These are phyloP conservation scores for Crithidia brevicula DNA, from an alignment of 208 protist genomes.

Conservation along the genomic window DNA sequence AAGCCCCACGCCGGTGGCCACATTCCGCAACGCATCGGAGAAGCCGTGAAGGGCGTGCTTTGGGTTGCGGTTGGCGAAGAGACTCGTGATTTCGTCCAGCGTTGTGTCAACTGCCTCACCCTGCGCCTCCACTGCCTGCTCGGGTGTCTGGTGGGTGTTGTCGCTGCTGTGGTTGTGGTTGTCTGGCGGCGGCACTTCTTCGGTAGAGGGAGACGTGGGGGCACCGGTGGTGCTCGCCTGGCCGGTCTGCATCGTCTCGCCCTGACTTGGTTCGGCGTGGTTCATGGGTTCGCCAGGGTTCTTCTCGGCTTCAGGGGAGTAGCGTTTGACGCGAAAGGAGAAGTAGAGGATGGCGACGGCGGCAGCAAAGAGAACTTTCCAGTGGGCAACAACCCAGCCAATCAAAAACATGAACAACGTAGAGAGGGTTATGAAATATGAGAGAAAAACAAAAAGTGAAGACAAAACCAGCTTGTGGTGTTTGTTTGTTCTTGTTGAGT, in stretches of 20 bases:
- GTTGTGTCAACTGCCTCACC: not conserved
- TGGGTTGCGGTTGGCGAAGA: conserved; percentile 44
- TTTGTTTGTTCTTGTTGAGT: no score
- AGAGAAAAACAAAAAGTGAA: conserved; percentile 7
- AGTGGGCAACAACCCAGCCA: conserved; percentile 6
- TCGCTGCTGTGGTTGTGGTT: not conserved
- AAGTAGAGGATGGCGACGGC: conserved; percentile 13
- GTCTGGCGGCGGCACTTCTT: no score
- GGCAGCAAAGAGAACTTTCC: conserved; percentile 2
- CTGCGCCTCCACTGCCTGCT: not conserved
- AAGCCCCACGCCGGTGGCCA: conserved; percentile 39
- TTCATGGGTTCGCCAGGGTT: not conserved
- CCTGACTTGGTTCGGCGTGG: no score
- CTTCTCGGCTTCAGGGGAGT: not conserved
- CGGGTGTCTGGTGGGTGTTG: not conserved
- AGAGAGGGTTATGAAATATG: not conserved
- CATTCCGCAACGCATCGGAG: conserved; percentile 35
- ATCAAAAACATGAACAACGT: conserved; percentile 11
- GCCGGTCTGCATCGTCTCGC: not conserved
- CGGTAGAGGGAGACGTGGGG: not conserved
- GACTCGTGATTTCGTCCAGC: conserved; percentile 32
- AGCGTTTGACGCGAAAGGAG: not conserved
- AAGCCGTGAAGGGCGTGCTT: conserved; percentile 52
- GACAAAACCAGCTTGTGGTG: not conserved
- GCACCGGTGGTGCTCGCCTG: not conserved